Conservation (phyloP, 2,329 filamentous ascomycete genomes). For the Venturia oleaginea region DNA sequence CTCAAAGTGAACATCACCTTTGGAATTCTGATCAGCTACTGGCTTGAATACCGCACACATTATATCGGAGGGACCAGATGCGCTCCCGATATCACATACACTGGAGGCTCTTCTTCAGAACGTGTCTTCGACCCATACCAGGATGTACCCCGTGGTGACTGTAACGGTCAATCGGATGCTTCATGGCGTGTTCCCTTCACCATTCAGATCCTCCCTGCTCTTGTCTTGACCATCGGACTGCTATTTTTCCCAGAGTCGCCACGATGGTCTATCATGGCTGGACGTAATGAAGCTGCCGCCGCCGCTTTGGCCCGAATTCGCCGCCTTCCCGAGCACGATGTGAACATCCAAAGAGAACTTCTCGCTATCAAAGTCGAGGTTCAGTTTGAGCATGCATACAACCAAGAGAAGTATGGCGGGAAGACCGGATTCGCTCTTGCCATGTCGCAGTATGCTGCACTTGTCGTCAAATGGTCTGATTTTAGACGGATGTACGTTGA, state of each 20-base stretch:
- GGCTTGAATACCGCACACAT: constrained; percentile 24
- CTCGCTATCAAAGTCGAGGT: constrained; percentile 31
- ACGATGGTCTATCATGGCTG: constrained; percentile 57
- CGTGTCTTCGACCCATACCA: neutral
- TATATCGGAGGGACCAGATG: constrained; percentile 35
- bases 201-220: constrained; percentile 55
- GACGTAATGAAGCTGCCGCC: constrained; percentile 58
- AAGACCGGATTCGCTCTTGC: constrained; percentile 33
- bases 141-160: neutral
- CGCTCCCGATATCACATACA: neutral
- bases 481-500: constrained; percentile 63
- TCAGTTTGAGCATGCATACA: constrained; percentile 47
- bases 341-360: constrained; percentile 28
- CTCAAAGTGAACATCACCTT: constrained; percentile 21
- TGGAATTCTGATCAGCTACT: constrained; percentile 26
- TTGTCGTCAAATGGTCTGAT: constrained; percentile 57
- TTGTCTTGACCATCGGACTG: constrained; percentile 54
- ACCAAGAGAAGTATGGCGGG: constrained; percentile 52
- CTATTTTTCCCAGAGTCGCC: constrained; percentile 56
- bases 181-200: constrained; percentile 49
- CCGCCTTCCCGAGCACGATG: constrained; percentile 34
- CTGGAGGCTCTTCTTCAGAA: neutral
- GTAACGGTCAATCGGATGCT: constrained; percentile 21
- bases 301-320: constrained; percentile 48
- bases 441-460: constrained; percentile 42